Percentiles rank a stretch among this genome's conserved stretches.
Conservation (phyloP, 345 rosid species). For the Balakata baccata region DNA sequence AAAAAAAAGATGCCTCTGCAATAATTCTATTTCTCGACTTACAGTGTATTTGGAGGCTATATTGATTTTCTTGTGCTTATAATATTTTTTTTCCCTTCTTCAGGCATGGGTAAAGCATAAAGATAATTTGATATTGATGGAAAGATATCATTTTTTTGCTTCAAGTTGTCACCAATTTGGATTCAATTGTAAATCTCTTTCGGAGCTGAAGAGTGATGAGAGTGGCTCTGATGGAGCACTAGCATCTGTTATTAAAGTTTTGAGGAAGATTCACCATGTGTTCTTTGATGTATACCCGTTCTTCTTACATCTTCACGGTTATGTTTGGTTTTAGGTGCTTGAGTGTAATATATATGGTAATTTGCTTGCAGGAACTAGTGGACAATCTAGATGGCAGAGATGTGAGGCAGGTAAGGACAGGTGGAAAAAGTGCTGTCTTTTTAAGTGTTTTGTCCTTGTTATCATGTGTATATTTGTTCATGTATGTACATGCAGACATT, state of each 20-base stretch:
- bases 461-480: background rate
- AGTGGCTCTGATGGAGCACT: constrained; percentile 72
- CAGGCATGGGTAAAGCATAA: constrained; percentile 83
- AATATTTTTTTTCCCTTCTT: background rate
- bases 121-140: constrained; percentile 84
- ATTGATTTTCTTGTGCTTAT: background rate
- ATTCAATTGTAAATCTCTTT: constrained; percentile 59
- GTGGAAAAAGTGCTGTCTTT: background rate
- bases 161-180: constrained; percentile 93
- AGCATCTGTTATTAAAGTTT: constrained; percentile 60
- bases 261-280: constrained; percentile 49
- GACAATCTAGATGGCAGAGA: constrained; percentile 51
- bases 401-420: constrained; percentile 56
- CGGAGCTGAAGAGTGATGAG: constrained; percentile 73
- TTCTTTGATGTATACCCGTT: constrained; percentile 55
- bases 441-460: background rate
- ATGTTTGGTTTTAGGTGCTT: background rate
- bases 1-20: too few relatives aligned
- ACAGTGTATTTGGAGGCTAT: background rate
- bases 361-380: constrained; percentile 39
- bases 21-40: background rate
- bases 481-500: background rate
- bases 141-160: constrained; percentile 84
- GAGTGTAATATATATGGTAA: constrained; percentile 13
- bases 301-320: background rate